These are phyloP conservation scores for Podosphaera aphanis DNA, from an alignment of 2,329 filamentous ascomycete species.

Conservation along the genomic window DNA sequence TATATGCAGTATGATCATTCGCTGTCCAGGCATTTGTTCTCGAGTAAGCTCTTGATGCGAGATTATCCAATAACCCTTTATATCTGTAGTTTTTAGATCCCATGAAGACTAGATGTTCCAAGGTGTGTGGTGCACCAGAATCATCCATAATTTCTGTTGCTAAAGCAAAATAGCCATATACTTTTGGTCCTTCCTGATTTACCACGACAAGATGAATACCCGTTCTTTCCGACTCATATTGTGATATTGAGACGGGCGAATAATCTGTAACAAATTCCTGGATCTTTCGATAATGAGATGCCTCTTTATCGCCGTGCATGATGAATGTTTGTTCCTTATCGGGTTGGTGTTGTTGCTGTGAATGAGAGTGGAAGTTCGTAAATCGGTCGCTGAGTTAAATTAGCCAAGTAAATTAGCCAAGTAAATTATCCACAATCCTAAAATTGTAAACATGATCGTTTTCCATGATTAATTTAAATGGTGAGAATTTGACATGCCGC, in stretches of 20 bases:
- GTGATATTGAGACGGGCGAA: constrained; percentile 65
- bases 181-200: constrained; percentile 80
- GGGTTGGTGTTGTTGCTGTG: too few relatives aligned
- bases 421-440: not conserved
- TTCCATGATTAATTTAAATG: not conserved
- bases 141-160: constrained; percentile 96
- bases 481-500: too few relatives aligned
- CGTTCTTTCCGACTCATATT: constrained; percentile 87
- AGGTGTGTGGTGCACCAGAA: constrained; percentile 70
- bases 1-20: constrained; percentile 90
- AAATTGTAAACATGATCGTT: not conserved
- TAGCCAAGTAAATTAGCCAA: not conserved
- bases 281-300: constrained; percentile 52
- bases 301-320: constrained; percentile 30
- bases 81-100: constrained; percentile 84
- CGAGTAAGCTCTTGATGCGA: constrained; percentile 82
- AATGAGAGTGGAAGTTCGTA: not conserved
- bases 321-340: not conserved
- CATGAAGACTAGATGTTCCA: constrained; percentile 71
- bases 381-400: not conserved
- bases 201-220: constrained; percentile 88
- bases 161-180: constrained; percentile 81
- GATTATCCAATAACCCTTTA: constrained; percentile 84
- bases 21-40: constrained; percentile 94
- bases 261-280: constrained; percentile 80